Evolutionary conservation across 768 basidiomycete species (phyloP).

Genomic region (Leucocoprinus sp.): DNA sequence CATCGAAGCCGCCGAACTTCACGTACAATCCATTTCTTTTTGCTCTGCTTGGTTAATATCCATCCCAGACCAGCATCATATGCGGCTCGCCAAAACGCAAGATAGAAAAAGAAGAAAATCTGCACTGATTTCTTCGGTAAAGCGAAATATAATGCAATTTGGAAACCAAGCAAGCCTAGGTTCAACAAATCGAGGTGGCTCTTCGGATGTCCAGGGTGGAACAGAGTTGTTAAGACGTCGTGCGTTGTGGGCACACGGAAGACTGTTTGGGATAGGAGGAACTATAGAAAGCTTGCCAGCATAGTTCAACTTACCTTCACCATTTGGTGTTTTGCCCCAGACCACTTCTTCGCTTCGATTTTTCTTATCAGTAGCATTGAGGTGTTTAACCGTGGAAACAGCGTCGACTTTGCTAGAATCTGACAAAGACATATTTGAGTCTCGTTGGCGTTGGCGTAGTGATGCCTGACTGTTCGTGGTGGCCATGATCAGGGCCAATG

Average conservation of each 20-base stretch:
- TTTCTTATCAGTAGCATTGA: conserved; percentile 11
- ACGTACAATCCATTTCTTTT: conserved; percentile 87
- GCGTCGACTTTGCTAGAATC: background rate
- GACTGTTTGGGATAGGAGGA: conserved; percentile 37
- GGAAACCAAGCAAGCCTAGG: conserved; percentile 67
- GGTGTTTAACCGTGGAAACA: conserved; percentile 11
- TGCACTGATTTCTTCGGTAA: conserved; percentile 50
- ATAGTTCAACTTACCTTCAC: conserved; percentile 51
- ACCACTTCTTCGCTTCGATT: conserved; percentile 45
- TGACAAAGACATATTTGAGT: background rate
- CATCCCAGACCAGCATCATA: conserved; percentile 94
- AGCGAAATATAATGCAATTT: conserved; percentile 62
- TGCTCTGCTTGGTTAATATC: conserved; percentile 92
- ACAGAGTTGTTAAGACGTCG: conserved; percentile 79
- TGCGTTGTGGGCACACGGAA: conserved; percentile 92
- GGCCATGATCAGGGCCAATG: background rate
- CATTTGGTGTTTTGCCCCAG: conserved; percentile 81
- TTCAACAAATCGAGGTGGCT: conserved; percentile 86
- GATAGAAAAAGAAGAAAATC: conserved; percentile 81
- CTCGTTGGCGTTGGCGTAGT: conserved; percentile 26
- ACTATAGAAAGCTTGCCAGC: conserved; percentile 6
- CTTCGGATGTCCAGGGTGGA: conserved; percentile 76
- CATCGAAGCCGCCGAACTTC: conserved; percentile 74
- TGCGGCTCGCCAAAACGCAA: conserved; percentile 85
- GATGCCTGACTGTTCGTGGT: conserved; percentile 15